Evolutionary conservation across 768 basidiomycete genomes (phyloP), one percentile per base, ranked within the genome.

Genomic region (Scleroderma bovista): DNA sequence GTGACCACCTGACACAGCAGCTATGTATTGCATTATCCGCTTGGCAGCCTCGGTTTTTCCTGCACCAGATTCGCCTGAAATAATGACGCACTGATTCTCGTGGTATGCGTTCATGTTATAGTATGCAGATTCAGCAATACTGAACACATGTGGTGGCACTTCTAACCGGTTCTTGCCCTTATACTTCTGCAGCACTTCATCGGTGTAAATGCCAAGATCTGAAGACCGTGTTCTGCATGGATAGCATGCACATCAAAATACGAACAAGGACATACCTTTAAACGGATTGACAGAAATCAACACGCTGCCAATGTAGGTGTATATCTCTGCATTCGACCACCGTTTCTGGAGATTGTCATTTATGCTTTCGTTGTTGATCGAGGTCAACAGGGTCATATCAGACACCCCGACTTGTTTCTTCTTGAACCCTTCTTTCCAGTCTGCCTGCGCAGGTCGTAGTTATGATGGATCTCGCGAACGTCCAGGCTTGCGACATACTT

Each of bases 391-490:
- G 9, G 96, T 99, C 96, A 99, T 99, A 76, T 99, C 96, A 38
- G 91, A 84, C 51, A 99, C 95, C 48, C 96, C 96, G 54, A 94
- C 86, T 70, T 91, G 87, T 73, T 97, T 97, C 84, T 97, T 99
- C 85, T 96, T 96, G 79, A 99, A 99, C 5, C 94, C 93, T 63
- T 98, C 95, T 70, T 95, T 95, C 95, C 95, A 99, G 67, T 98
- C 95, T 44, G 95, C 95, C 94, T 98, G 56, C 47, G 42, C 38
- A 24, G 37, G 19, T 19, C 6, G 50, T 42, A 49, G 53, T 57
- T 44, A 48, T 42, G 41, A 55, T 51, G 37, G 32, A 34, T 52
- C 33, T 34, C 34, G 37, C 43, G 26, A 8, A 29, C 19, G 44
- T 50, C n/a, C 22, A 37, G 42, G 29, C 33, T n/a, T 29, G 45